Evolutionary conservation across 495 filamentous ascomycete species (phyloP), one percentile per base, ranked within the genome.

Genomic region (Trichoderma orchidacearum): DNA sequence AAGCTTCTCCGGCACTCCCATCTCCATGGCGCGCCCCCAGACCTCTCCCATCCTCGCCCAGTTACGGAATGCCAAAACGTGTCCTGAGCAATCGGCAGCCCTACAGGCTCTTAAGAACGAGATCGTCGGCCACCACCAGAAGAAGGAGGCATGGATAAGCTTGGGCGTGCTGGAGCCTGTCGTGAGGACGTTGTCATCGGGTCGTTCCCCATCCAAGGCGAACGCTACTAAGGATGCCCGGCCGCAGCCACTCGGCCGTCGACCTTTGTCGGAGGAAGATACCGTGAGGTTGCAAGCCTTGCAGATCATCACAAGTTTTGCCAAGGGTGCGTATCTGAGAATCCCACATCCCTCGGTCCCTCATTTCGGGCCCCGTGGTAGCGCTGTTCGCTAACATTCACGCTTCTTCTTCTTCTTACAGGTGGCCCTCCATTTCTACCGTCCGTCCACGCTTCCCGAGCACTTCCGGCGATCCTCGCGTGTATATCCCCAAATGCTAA

Each of bases 21-120:
- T 32, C n/a, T 11, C 57, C 45, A 72, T 72, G 69, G 64, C 68
- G 31, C 58, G 61, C 28, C 51, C 59, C 36, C 63, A 66, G 38
- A 64, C 21, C 13, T 61, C 63, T 1, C 66, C 83, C 27, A 73
- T 85, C 58, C 73, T 89, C 54, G 68, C 79, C 29, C 78, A 86
- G 68, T 75, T 90, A 58, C 75, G 76, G 53, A 79, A 72, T 62
- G 74, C 83, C 38, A 79, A 76, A 53, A 81, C 80, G 58, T 67
- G 77, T 58, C 72, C 75, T 4, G 75, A 81, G 41, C 86, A 88
- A 63, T 74, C 85, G 29, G 72, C 72, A 36, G 78, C 81, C 51
- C 77, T 98, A 38, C 79, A 82, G 48, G 71, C 75, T 28, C 68
- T 97, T 13, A 98, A 95, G 75, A 90, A 96, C 68, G 86, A 94